Base-by-base conservation (phyloP, 371 early-diverging fungal genomes). In the Circinella minor region DNA sequence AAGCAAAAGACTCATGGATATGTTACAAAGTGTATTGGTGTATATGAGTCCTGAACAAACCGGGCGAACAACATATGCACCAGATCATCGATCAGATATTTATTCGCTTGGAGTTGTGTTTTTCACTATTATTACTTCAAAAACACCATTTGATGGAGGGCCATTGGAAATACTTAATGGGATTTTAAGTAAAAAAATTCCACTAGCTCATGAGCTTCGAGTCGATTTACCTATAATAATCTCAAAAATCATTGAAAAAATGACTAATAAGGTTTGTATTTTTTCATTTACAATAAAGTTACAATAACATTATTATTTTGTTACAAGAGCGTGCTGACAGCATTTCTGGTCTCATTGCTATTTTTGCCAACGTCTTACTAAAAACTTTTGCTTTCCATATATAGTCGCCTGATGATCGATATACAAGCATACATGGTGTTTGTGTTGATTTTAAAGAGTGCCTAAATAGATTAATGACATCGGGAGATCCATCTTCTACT, bases 51-150 rank as follows among this genome's bases (percentile, higher is more conserved):
- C 81, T 43, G 87, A 88, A 63, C 88, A 88, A 67, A 88, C 86
- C 4, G 88, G 88, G 6, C 77, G 88, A 49, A 86, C 88, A 9
- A 84, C 80, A 63, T 85, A 86, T 36, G 76, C 80, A 59, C 83
- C 84, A 70, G 88, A 88, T 66, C 85, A 86, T 60, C 77, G 88
- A 14, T 81, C 86, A 2, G 88, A 88, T 63, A 83, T 88, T 9
- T 88, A 88, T 65, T 86, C 83, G 0, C 69, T 88, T 4, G 88
- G 88, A 1, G 76, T 82, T 43, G 84, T 86, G 3, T 77, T 88
- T 47, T 88, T 81, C 60, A 77, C 84, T 15, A 59, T 86, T 61
- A 51, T 88, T n/a, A 82, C 88, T 2, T 81, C 82, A 64, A 81
- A 74, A 67, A 74, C 73, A 34, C 88, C 88, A 0, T 81, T 84